Conservation (phyloP, 441 rosid species). For the Dalechampia spathulata region DNA sequence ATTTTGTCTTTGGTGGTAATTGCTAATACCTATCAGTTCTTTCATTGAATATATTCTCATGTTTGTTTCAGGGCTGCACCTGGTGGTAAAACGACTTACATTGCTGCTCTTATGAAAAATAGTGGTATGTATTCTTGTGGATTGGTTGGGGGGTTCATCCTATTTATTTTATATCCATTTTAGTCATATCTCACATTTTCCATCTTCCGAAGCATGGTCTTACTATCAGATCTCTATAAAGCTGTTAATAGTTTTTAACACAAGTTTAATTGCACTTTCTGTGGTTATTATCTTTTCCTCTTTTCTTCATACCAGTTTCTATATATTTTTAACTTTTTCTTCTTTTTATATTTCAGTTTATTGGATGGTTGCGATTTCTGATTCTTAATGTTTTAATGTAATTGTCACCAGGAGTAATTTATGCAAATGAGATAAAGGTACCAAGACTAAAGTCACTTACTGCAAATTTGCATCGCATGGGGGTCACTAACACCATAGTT, state of each 20-base stretch:
- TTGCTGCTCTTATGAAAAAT: constrained; percentile 93
- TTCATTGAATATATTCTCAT: background rate
- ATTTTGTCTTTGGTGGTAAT: background rate
- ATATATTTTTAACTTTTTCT: background rate
- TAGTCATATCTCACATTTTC: background rate
- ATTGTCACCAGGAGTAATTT: constrained; percentile 55
- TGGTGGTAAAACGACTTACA: constrained; percentile 93
- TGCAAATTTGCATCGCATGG: constrained; percentile 95
- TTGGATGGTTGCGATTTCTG: background rate
- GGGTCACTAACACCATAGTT: constrained; percentile 89
- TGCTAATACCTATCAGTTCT: too few species aligned
- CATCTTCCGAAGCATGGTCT: background rate
- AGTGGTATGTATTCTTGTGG: constrained; percentile 48
- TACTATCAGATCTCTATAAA: too few species aligned
- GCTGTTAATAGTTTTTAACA: background rate
- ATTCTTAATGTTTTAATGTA: constrained; percentile 12
- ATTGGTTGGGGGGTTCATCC: background rate
- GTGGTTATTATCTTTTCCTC: too few species aligned
- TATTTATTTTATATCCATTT: background rate
- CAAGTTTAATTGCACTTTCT: background rate
- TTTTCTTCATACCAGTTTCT: too few species aligned
- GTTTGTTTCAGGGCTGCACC: constrained; percentile 83
- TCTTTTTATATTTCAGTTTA: background rate
- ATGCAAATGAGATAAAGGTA: constrained; percentile 92
- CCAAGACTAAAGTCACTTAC: constrained; percentile 80